Evolutionary conservation across 148 eudicot species (phyloP).

Genomic region (Heliamphora exappendiculata): DNA sequence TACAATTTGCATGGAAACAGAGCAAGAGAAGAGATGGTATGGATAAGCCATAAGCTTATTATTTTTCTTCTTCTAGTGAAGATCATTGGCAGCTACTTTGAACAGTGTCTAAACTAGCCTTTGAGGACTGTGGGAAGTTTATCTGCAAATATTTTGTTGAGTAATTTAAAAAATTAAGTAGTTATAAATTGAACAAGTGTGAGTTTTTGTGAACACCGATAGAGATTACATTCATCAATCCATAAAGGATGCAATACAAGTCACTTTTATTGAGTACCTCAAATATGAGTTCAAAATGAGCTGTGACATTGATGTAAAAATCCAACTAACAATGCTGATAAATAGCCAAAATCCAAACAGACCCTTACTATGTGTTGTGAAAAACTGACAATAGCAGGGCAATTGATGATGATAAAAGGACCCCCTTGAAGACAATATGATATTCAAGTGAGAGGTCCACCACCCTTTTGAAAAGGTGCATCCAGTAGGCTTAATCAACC

Average conservation of each 20-base stretch:
- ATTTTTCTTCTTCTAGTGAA: too few species aligned
- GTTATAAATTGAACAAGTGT: too few species aligned
- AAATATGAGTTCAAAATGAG: not conserved
- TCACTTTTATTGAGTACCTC: not conserved
- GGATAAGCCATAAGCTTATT: too few species aligned
- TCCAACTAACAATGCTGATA: not conserved
- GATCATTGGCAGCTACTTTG: too few species aligned
- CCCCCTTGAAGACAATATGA: not conserved
- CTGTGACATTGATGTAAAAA: not conserved
- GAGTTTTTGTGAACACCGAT: not conserved
- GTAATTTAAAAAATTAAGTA: too few species aligned
- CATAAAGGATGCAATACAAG: not conserved
- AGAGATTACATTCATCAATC: not conserved
- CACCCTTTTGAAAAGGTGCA: not conserved
- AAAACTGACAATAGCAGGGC: not conserved
- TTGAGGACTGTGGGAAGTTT: too few species aligned
- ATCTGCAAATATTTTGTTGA: too few species aligned
- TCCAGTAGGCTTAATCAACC: not conserved
- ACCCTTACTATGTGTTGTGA: not conserved
- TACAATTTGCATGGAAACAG: too few species aligned
- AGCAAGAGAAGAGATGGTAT: too few species aligned
- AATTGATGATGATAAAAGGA: not conserved
- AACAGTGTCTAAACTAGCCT: too few species aligned
- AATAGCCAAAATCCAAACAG: not conserved
- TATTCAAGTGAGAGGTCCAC: not conserved